These are phyloP conservation scores for Populus trichocarpa DNA, from an alignment of 441 rosid species.

Conservation along the genomic window DNA sequence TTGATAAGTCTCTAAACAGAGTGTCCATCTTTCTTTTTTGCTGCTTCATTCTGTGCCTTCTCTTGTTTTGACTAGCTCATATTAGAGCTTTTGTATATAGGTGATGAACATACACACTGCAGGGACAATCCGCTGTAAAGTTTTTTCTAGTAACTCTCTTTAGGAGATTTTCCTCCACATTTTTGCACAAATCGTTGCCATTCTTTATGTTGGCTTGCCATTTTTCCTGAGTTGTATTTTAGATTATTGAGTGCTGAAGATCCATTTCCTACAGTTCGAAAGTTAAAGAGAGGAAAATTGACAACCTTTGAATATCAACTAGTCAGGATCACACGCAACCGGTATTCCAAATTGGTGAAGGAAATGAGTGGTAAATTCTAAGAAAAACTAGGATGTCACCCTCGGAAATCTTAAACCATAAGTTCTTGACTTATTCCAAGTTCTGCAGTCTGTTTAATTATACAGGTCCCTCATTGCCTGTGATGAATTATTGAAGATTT, in stretches of 20 bases:
- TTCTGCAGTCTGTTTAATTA: not conserved
- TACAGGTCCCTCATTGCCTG: not conserved
- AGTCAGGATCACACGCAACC: not conserved
- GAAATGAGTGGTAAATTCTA: not conserved
- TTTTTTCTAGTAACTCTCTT: conserved; percentile 4
- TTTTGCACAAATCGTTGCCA: not conserved
- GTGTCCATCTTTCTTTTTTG: conserved; percentile 63
- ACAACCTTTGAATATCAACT: not conserved
- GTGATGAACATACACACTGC: not conserved
- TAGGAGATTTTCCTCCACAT: not conserved
- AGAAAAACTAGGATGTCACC: no score
- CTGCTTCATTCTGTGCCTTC: conserved; percentile 66
- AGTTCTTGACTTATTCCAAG: not conserved
- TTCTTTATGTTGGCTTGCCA: not conserved
- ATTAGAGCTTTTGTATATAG: conserved; percentile 17
- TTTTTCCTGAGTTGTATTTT: not conserved
- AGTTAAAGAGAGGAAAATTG: not conserved
- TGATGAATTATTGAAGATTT: not conserved
- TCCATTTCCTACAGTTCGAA: no score
- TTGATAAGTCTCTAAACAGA: conserved; percentile 62
- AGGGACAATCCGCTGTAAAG: not conserved
- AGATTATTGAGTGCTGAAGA: not conserved
- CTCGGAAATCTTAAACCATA: no score
- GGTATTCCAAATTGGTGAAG: not conserved
- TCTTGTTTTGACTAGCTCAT: conserved; percentile 47